phyloP scores from a whole-genome alignment of 768 basidiomycete genomes.

The Trametes villosa region DNA sequence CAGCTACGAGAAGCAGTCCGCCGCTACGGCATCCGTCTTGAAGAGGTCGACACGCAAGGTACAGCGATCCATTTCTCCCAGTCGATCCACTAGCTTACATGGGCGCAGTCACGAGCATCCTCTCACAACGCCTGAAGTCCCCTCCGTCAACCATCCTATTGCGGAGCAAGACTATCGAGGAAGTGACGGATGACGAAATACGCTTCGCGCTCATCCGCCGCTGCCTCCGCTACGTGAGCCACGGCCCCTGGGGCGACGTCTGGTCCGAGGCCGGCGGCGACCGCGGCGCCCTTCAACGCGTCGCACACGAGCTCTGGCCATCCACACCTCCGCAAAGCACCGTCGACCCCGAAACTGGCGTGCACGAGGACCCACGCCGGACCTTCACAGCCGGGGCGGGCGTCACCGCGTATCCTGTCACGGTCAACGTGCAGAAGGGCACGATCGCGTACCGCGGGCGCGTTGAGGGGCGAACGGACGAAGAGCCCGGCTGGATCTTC shows the following conservation, averaged over 20 bases:
- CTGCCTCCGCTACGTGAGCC: slow-evolving; percentile 71
- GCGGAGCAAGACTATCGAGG: slow-evolving; percentile 10
- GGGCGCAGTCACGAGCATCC: slow-evolving; percentile 22
- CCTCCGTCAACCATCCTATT: slow-evolving; percentile 38
- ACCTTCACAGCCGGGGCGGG: slow-evolving; percentile 61
- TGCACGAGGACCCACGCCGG: slow-evolving; percentile 19
- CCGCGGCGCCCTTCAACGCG: slow-evolving; percentile 46
- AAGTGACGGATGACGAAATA: slow-evolving; percentile 23
- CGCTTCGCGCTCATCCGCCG: slow-evolving; percentile 38
- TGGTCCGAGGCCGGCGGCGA: slow-evolving; percentile 65
- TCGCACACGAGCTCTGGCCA: slow-evolving; percentile 54
- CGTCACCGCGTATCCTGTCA: slow-evolving; percentile 66
- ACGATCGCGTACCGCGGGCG: slow-evolving; percentile 1
- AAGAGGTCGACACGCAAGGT: slow-evolving; percentile 54
- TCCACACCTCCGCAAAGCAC: background rate
- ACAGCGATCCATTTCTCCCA: background rate
- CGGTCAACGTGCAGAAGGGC: slow-evolving; percentile 32
- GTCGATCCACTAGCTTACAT: background rate
- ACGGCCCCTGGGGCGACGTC: slow-evolving; percentile 75
- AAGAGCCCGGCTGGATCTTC: slow-evolving; percentile 55
- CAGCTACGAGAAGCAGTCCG: slow-evolving; percentile 18
- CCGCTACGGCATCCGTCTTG: slow-evolving; percentile 26
- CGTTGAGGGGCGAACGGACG: slow-evolving; percentile 17
- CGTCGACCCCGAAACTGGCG: slow-evolving; percentile 31
- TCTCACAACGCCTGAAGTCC: slow-evolving; percentile 23